Evolutionary conservation across 1,139 yeast genomes (phyloP).

Genomic region (Magnusiomyces fungicola): DNA sequence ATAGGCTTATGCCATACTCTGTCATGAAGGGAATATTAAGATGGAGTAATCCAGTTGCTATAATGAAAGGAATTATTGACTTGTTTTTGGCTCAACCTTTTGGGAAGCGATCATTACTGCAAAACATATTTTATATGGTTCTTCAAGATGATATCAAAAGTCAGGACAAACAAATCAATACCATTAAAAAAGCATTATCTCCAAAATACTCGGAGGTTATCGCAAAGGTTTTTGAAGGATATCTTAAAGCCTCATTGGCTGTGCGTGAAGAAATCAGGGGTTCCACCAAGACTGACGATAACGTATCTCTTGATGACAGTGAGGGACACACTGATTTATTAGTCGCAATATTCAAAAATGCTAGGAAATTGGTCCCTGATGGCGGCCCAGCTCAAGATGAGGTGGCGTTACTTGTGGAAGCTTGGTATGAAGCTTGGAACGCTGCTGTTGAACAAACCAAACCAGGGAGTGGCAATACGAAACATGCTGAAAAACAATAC

Average conservation of each 20-base stretch:
- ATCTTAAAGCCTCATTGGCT: constrained; percentile 22
- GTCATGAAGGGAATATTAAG: constrained; percentile 66
- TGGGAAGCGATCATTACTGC: constrained; percentile 62
- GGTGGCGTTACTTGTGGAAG: constrained; percentile 20
- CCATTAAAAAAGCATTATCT: constrained; percentile 38
- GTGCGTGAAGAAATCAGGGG: constrained; percentile 10
- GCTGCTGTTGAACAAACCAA: constrained; percentile 23
- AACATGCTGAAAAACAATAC: constrained; percentile 16
- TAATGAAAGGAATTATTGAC: constrained; percentile 70
- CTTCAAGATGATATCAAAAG: constrained; percentile 71
- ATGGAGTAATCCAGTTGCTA: constrained; percentile 79
- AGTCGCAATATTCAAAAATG: constrained; percentile 24
- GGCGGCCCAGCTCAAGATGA: constrained; percentile 5
- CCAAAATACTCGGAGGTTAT: constrained; percentile 23
- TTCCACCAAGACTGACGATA: neutral
- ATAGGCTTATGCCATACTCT: constrained; percentile 67
- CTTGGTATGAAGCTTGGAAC: constrained; percentile 37
- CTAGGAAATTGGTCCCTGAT: constrained; percentile 7
- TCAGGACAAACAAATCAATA: constrained; percentile 49
- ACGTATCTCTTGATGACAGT: constrained; percentile 5
- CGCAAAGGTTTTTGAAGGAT: constrained; percentile 20
- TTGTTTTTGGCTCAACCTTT: constrained; percentile 72
- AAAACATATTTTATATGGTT: constrained; percentile 62
- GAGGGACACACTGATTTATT: constrained; percentile 22
- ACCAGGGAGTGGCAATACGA: constrained; percentile 11